Base-by-base conservation (phyloP, 257 asterid genomes). In the Nicotiana noctiflora region DNA sequence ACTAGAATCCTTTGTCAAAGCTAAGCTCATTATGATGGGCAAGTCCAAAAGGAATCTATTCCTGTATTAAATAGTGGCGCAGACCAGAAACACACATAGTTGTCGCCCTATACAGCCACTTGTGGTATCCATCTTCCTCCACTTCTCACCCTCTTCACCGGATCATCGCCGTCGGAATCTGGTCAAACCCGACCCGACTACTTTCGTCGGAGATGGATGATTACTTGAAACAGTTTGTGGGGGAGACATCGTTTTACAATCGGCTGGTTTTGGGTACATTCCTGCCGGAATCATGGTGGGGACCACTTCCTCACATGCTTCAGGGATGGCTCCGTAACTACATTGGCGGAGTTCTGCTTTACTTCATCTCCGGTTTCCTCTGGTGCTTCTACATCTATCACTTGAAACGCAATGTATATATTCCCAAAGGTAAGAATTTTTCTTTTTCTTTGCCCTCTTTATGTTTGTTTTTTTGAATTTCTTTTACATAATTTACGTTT, bases 321-420 rank as follows among this genome's bases (percentile, higher is more conserved):
- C 86, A 88, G 80, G 93, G 91, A 11, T 94, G 98, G 98, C 93
- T 94, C 82, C 90, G 98, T 19, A 94, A 94, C 91, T 90, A 84
- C 91, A 86, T 93, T 80, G 98, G 97, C 7, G 98, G 95, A 1
- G 86, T 89, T 80, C 81, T 89, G 72, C 86, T 94, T 46, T 94
- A 94, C 70, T 64, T 93, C 25, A 6, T 94, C 2, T 90, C 97
- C 27, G 98, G 98, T 57, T 61, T 89, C 60, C 82, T 94, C 53
- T 94, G 98, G 98, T 92, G 97, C 66, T 76, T 92, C 31, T 91
- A 90, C 65, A 93, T 94, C 85, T 93, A 94, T 88, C 87, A 92
- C 90, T 87, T 91, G 91, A 94, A 93, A 86, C 91, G 86, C 81
- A 89, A 89, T 40, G 90, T 90, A 46, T 94, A 89, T 61, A 70